Base-by-base conservation (phyloP, 306 rosid genomes). In the Prunus mira region DNA sequence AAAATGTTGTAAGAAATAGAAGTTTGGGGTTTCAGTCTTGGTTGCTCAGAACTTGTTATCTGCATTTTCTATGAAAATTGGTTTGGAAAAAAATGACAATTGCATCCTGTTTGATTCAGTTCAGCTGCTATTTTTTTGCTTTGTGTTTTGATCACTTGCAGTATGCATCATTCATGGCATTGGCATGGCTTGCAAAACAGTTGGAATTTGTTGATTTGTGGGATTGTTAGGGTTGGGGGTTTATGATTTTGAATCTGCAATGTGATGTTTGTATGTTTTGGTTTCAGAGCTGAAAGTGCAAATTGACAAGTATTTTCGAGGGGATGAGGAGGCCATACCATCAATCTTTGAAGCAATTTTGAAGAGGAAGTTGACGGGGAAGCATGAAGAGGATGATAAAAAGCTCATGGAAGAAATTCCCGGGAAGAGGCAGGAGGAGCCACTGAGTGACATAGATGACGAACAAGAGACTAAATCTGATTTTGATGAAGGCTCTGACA, bases 311-410 rank as follows among this genome's bases (percentile, higher is more conserved):
- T 90, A 83, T 73, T 78, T 65, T 17, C 83, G 84, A 43, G 96
- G 96, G 6, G 92, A 89, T 62, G 67, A 18, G 0, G 93, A 84
- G 28, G 91, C 96, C 14, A 69, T 90, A 38, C 96, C 94, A 56
- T 77, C 84, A 0, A 71, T 93, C 43, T 93, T 93, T 78, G 94
- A 90, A 81, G 94, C 90, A 30, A 85, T 93, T 75, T 72, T 93
- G 84, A 82, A 86, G 80, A 87, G 91, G 76, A 83, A 79, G 78
- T 83, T 93, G 45, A 64, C 87, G 0, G 89, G 86, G 67, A 81
- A 89, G 76, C 81, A 88, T 34, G 93, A 82, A 24, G 90, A 87
- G 58, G 86, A 45, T 52, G 89, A 89, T 66, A 22, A 80, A 30
- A 85, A 82, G 64, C 77, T 90, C 88, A 87, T 86, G 87, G 88